Evolutionary conservation across 2,329 filamentous ascomycete species (phyloP), one percentile per base, ranked within the genome.

Genomic region (Sporothrix brunneoviolacea): DNA sequence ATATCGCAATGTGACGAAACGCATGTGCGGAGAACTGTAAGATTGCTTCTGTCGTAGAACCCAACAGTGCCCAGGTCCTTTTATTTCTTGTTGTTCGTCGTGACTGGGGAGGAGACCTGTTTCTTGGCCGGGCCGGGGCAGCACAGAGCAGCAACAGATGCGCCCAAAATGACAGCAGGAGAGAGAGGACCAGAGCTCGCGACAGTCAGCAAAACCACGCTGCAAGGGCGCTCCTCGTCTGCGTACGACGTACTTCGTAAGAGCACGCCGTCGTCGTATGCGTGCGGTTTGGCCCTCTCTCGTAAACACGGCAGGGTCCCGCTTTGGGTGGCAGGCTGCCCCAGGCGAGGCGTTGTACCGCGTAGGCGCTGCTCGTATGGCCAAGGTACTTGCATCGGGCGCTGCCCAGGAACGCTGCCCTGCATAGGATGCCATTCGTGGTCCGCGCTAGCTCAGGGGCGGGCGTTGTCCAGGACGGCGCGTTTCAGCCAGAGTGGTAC

Each of bases 401-500:
- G 42, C 32, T 45, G 33, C 16, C 8, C 18, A 32, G 18, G 35
- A 32, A 39, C 44, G 28, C 18, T n/a, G 9, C 7, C 16, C 37
- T 22, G 8, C 9, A 9, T 15, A 15, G 35, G 38, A 28, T 50
- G 18, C 24, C 46, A 39, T 47, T 38, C 28, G 48, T 42, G 38
- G 48, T 19, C 36, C 24, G 33, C 51, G 38, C 38, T 55, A 55
- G 51, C 37, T 52, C 50, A 56, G 55, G 53, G 53, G 46, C 46
- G 37, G 35, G 24, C 37, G 43, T 45, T 48, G 46, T 21, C 41
- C 52, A 56, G 49, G 42, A 44, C 44, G 54, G 52, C 43, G 54
- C 52, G 54, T 56, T 56, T 54, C 54, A 56, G 52, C 46, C 41
- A 46, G 42, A 40, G 24, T 51, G 33, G 39, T 15, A 24, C 36